Conservation (phyloP, 2,329 filamentous ascomycete species). For the Fusarium mundagurra region DNA sequence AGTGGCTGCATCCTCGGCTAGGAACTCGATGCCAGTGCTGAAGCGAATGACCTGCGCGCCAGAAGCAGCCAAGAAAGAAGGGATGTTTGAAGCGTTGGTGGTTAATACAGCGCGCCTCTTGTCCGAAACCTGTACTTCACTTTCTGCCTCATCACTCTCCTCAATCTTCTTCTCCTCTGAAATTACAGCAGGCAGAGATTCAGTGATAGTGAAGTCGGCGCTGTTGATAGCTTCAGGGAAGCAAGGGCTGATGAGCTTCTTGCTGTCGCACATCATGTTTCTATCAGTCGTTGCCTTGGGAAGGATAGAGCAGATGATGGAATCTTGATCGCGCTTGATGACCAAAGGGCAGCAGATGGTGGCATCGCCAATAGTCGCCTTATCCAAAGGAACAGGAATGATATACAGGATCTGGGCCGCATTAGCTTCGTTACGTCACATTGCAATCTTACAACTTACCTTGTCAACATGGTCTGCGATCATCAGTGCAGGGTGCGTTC, state of each 20-base stretch:
- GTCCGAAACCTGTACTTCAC: not conserved
- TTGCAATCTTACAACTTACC: not conserved
- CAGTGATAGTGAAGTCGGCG: not conserved
- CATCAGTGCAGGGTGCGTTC: not conserved
- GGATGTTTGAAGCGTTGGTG: not conserved
- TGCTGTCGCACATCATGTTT: not conserved
- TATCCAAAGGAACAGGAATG: constrained; percentile 9
- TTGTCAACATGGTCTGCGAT: constrained; percentile 6
- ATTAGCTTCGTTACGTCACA: not conserved
- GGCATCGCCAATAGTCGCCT: constrained; percentile 6
- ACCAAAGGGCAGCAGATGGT: constrained; percentile 14
- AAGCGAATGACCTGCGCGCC: not conserved
- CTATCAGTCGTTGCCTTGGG: not conserved
- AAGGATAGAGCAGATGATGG: constrained; percentile 6
- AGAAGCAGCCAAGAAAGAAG: not conserved
- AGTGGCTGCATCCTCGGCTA: accelerated
- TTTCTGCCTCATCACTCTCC: accelerated
- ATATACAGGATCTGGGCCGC: not conserved
- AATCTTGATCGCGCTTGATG: not conserved
- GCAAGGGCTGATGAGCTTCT: not conserved
- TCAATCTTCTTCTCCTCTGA: accelerated
- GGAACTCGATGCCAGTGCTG: not conserved
- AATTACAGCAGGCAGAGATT: accelerated
- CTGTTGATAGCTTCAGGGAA: constrained; percentile 13
- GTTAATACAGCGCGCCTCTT: not conserved